A percentile compares a stretch with the other conserved stretches of the same genome.
Evolutionary conservation across 2,329 filamentous ascomycete species (phyloP).

Genomic region (Aspergillus niger): DNA sequence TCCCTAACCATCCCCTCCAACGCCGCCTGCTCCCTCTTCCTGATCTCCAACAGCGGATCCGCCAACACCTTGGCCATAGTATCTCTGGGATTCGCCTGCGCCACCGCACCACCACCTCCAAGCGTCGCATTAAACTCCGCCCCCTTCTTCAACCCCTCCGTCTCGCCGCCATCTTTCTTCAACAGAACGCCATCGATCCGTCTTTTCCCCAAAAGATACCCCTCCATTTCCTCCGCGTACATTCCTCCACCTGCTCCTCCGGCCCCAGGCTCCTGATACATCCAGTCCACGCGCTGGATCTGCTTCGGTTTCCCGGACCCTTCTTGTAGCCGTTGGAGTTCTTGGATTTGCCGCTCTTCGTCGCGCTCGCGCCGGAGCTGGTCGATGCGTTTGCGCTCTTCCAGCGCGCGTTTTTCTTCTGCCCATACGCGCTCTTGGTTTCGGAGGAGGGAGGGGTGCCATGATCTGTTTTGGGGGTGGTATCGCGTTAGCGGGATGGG

Average conservation of each 20-base stretch:
- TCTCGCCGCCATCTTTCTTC: conserved; percentile 68
- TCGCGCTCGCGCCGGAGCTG: conserved; percentile 90
- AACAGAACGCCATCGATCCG: conserved; percentile 79
- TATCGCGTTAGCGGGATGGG: not conserved
- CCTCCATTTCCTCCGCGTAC: conserved; percentile 82
- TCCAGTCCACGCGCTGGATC: conserved; percentile 89
- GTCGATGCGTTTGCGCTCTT: conserved; percentile 91
- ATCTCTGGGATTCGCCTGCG: conserved; percentile 72
- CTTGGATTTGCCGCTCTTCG: conserved; percentile 89
- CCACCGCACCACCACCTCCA: conserved; percentile 14
- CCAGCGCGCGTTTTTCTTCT: conserved; percentile 87
- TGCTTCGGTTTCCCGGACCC: conserved; percentile 80
- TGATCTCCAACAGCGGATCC: conserved; percentile 90
- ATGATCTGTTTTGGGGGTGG: conserved; percentile 59
- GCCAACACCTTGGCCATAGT: conserved; percentile 83
- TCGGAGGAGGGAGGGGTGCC: conserved; percentile 85
- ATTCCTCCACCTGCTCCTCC: conserved; percentile 63
- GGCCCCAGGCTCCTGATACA: conserved; percentile 83
- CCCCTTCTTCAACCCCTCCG: conserved; percentile 77
- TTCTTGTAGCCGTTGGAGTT: conserved; percentile 87
- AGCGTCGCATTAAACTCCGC: conserved; percentile 28
- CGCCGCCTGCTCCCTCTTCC: conserved; percentile 82
- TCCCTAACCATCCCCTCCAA: conserved; percentile 62
- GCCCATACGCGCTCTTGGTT: conserved; percentile 92
- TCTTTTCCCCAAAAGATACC: conserved; percentile 88